Evolutionary conservation across 192 early-diverging fungal species (phyloP).

Genomic region (Coemansia brasiliensis): DNA sequence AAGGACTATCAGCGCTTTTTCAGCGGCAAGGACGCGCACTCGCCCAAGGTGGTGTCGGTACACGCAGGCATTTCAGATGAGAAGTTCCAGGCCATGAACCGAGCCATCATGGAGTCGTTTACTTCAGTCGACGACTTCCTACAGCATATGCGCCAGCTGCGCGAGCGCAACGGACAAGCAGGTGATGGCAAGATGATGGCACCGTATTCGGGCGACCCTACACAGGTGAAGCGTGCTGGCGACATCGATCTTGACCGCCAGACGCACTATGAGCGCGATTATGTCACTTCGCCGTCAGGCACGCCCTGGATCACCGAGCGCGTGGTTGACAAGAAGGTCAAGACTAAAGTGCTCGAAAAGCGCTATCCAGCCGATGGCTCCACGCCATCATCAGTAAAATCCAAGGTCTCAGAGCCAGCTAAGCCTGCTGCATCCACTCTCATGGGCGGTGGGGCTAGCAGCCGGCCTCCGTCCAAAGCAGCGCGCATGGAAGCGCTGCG

Average conservation of each 20-base stretch:
- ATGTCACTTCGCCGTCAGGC: constrained; percentile 47
- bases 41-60: constrained; percentile 17
- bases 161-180: constrained; percentile 22
- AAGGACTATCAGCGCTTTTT: constrained; percentile 45
- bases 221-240: constrained; percentile 40
- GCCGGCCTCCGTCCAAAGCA: constrained; percentile 1
- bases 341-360: constrained; percentile 55
- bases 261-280: constrained; percentile 55
- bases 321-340: constrained; percentile 52
- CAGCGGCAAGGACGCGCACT: neutral
- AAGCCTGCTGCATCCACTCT: constrained; percentile 20
- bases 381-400: constrained; percentile 12
- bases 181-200: neutral
- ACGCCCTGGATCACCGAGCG: constrained; percentile 56
- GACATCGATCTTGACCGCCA: constrained; percentile 49
- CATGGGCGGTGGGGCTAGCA: constrained; percentile 33
- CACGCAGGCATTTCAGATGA: constrained; percentile 43
- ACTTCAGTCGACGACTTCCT: constrained; percentile 56
- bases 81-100: constrained; percentile 46
- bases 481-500: constrained; percentile 23
- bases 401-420: neutral
- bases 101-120: constrained; percentile 56
- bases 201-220: constrained; percentile 25
- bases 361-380: constrained; percentile 43
- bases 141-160: constrained; percentile 52